Percentiles rank a stretch among this genome's conserved stretches.
Conservation (phyloP, 225 moss, liverwort and hornwort species). For the Bryum argenteum region DNA sequence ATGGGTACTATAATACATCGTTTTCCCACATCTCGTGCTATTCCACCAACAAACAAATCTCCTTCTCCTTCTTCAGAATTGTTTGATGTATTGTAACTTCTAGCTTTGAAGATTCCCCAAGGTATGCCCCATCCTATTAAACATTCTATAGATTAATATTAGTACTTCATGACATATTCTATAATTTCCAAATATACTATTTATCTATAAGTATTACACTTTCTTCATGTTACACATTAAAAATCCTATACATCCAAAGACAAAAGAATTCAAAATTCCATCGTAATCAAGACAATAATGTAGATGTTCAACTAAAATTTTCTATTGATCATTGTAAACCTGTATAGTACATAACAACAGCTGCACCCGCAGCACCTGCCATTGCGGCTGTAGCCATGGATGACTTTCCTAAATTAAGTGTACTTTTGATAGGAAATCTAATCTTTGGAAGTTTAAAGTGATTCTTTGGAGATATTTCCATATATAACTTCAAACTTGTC, state of each 20-base stretch:
- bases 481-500: not conserved
- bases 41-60: slow-evolving; percentile 49
- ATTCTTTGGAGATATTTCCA: slow-evolving; percentile 28
- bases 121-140: slow-evolving; percentile 75
- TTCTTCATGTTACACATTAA: too few species aligned
- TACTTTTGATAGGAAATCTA: slow-evolving; percentile 20
- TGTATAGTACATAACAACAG: slow-evolving; percentile 86
- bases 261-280: too few species aligned
- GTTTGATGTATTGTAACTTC: slow-evolving; percentile 7
- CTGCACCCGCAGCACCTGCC: slow-evolving; percentile 90
- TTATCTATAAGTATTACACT: too few species aligned
- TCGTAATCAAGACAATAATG: too few species aligned
- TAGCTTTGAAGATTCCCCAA: slow-evolving; percentile 65
- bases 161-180: too few species aligned
- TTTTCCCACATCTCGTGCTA: slow-evolving; percentile 54
- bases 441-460: slow-evolving; percentile 23
- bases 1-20: slow-evolving; percentile 62
- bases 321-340: slow-evolving; percentile 29
- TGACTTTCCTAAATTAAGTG: slow-evolving; percentile 35
- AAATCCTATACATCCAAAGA: accelerated
- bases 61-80: slow-evolving; percentile 46
- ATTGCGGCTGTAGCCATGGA: slow-evolving; percentile 82
- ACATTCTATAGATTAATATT: not conserved
- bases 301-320: not conserved
- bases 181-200: too few species aligned